Evolutionary conservation across 2,329 filamentous ascomycete genomes (phyloP), one percentile per base, ranked within the genome.

Genomic region (Cercospora sp.): DNA sequence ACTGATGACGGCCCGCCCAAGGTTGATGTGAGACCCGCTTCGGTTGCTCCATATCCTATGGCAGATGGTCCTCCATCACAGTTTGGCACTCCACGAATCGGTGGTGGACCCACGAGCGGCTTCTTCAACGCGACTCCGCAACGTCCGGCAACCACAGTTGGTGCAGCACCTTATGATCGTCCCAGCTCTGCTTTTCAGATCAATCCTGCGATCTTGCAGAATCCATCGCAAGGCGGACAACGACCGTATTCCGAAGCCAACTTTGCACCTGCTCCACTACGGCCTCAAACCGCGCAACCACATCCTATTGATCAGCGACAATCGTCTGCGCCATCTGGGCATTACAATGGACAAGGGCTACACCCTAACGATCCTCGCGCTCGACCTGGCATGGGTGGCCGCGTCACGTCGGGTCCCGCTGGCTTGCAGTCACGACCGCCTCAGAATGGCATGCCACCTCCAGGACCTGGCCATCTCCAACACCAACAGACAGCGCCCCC

Each of bases 1-100:
- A 61, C 73, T 21, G 72, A 76, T 55, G 70, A 76, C 43, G 70
- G 77, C 8, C 76, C 85, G 63, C 80, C 82, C 8, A 62, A 43
- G 53, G 32, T 75, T 78, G 40, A 81, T 81, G 66, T 72, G 68
- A 61, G 82, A 81, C 66, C 76, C 37, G 79, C 87, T 16, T 85
- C 89, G 9, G 83, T 86, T 24, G 88, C 88, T 1, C 91, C 91
- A 1, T 93, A 93, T 74, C 91, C 91, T 0, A 85, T 89, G 61
- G 90, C 91, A 71, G 89, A 91, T 71, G 82, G 83, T 63, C 85
- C 88, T 21, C 82, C 85, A 28, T 45, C 66, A 30, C 60, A 66
- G 12, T 49, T 60, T 55, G 32, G 37, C 12, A 60, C 67, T n/a
- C 59, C 67, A 18, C 65, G 62, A 37, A 62, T 69, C 16, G 61